A percentile compares a stretch with the other conserved stretches of the same genome.
Conservation (phyloP, 2,329 filamentous ascomycete genomes). For the Sclerotinia borealis region DNA sequence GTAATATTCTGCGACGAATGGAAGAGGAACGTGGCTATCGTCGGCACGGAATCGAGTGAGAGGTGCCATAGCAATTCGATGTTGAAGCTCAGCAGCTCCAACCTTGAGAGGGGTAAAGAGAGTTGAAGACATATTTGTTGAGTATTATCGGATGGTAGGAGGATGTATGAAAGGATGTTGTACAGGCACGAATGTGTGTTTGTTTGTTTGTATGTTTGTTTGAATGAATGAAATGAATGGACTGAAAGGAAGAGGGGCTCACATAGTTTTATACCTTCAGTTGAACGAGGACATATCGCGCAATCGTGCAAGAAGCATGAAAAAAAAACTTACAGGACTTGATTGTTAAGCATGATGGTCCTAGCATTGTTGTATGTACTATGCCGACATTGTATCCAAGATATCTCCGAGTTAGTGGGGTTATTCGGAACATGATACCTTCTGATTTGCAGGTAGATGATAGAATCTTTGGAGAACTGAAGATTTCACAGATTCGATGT, state of each 20-base stretch:
- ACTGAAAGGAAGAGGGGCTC: not conserved
- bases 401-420: not conserved
- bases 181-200: not conserved
- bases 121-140: conserved; percentile 15
- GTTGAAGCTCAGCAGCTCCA: conserved; percentile 36
- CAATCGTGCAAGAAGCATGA: not conserved
- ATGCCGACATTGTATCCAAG: too few species aligned
- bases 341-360: not conserved
- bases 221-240: not conserved
- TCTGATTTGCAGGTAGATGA: not conserved
- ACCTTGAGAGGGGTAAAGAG: conserved; percentile 42
- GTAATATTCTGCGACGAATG: conserved; percentile 46
- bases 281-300: not conserved
- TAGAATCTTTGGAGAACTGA: not conserved
- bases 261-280: not conserved
- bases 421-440: not conserved
- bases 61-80: conserved; percentile 49
- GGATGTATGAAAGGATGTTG: not conserved
- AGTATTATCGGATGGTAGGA: not conserved
- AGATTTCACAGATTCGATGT: not conserved
- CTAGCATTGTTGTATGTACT: not conserved
- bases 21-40: conserved; percentile 41
- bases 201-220: not conserved
- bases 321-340: not conserved
- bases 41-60: conserved; percentile 49